These are phyloP conservation scores for Boletus coccyginus DNA, from an alignment of 768 basidiomycete species.

Conservation along the genomic window DNA sequence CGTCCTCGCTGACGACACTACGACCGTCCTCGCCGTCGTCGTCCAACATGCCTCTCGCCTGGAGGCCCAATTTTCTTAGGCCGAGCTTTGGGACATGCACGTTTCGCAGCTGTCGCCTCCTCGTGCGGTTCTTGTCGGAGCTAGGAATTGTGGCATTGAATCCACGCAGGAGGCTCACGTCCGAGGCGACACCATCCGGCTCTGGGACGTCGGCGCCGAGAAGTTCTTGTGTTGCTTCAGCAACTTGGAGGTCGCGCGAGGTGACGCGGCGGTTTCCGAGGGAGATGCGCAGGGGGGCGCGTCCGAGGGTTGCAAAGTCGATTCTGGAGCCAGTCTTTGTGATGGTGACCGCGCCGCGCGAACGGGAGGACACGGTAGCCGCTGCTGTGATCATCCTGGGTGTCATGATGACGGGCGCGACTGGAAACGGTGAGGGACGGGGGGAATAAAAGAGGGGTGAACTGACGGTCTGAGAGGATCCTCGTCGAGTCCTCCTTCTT, in stretches of 20 bases:
- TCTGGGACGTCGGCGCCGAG: conserved; percentile 72
- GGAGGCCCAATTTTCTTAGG: conserved; percentile 75
- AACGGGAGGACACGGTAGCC: conserved; percentile 60
- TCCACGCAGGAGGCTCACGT: conserved; percentile 81
- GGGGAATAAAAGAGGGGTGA: neutral
- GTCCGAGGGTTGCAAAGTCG: conserved; percentile 77
- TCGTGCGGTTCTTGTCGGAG: conserved; percentile 71
- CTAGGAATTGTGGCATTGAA: conserved; percentile 96
- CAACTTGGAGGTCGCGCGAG: conserved; percentile 79
- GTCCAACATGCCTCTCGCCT: conserved; percentile 66
- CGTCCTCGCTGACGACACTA: conserved; percentile 73
- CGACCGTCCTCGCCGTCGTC: conserved; percentile 52
- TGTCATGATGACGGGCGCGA: conserved; percentile 89
- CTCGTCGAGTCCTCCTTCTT: conserved; percentile 64
- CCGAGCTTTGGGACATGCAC: conserved; percentile 75
- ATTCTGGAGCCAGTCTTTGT: conserved; percentile 37
- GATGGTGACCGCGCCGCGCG: conserved; percentile 35
- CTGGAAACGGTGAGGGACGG: conserved; percentile 29
- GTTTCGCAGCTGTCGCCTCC: conserved; percentile 77
- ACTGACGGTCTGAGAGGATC: conserved; percentile 74
- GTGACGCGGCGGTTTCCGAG: conserved; percentile 67
- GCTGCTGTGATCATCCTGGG: conserved; percentile 76
- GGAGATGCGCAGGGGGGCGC: conserved; percentile 70
- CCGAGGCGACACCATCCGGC: conserved; percentile 62
- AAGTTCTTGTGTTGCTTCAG: conserved; percentile 78